A percentile compares a stretch with the other conserved stretches of the same genome.
phyloP scores from a whole-genome alignment of 2,329 filamentous ascomycete species.

The Ploettnerulaceae sp. region DNA sequence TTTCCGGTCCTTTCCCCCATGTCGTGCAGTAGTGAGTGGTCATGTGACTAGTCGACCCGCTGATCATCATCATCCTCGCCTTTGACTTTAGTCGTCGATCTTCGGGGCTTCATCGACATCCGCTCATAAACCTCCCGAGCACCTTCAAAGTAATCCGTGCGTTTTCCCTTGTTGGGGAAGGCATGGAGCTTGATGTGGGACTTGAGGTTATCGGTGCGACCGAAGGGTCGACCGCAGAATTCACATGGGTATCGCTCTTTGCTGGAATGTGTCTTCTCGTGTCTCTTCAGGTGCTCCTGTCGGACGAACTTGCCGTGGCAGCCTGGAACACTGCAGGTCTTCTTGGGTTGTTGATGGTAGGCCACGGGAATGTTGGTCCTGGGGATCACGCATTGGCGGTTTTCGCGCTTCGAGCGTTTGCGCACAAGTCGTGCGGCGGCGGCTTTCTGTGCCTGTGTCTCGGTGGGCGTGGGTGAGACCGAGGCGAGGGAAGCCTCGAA shows the following conservation, averaged over 20 bases:
- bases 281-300: slow-evolving; percentile 2
- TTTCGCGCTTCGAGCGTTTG: too few relatives aligned
- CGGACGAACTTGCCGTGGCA: slow-evolving; percentile 4
- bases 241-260: background rate
- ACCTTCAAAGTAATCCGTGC: background rate
- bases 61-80: background rate
- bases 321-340: background rate
- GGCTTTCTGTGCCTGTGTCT: too few relatives aligned
- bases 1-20: too few relatives aligned
- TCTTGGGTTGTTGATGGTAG: background rate
- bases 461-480: too few relatives aligned
- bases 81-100: background rate
- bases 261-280: background rate
- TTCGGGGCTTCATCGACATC: slow-evolving; percentile 1
- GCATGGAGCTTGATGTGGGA: slow-evolving; percentile 1
- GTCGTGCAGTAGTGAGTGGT: too few relatives aligned
- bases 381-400: too few relatives aligned
- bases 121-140: background rate
- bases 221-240: slow-evolving; percentile 4
- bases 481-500: too few relatives aligned
- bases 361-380: background rate
- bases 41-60: background rate
- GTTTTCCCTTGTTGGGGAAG: background rate
- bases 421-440: too few relatives aligned
- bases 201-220: slow-evolving; percentile 5